Percentiles rank a stretch among this genome's conserved stretches.
Conservation (phyloP, 129 eudicot species). For the Mikania micrantha region DNA sequence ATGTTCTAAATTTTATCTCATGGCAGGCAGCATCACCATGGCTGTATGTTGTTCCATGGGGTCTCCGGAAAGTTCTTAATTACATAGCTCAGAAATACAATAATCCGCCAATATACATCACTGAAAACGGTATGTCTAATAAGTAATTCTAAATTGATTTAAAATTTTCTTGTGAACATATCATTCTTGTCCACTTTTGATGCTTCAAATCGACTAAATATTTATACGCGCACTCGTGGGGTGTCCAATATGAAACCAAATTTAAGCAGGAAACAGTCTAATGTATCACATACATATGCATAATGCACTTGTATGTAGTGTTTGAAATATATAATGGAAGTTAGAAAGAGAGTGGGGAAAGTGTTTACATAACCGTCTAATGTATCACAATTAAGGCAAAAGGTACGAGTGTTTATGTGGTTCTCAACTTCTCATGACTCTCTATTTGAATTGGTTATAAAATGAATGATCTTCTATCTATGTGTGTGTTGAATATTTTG, state of each 20-base stretch:
- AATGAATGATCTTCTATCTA: neutral
- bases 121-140: constrained; percentile 64
- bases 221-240: neutral
- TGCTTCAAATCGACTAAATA: neutral
- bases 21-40: constrained; percentile 83
- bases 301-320: too few relatives aligned
- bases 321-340: too few relatives aligned
- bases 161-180: neutral
- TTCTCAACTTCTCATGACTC: too few relatives aligned
- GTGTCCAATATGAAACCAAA: too few relatives aligned
- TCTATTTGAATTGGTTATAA: neutral
- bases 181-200: neutral
- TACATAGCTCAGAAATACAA: constrained; percentile 48
- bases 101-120: constrained; percentile 56
- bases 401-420: too few relatives aligned
- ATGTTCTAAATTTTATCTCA: constrained; percentile 7
- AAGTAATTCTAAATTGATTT: neutral
- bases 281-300: too few relatives aligned
- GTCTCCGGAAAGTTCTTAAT: constrained; percentile 51
- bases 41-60: constrained; percentile 93
- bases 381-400: too few relatives aligned
- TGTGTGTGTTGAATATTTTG: neutral
- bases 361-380: too few relatives aligned
- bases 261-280: too few relatives aligned
- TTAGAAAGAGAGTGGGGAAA: neutral